Base-by-base conservation (phyloP, 306 rosid genomes). In the Quercus bicolor region DNA sequence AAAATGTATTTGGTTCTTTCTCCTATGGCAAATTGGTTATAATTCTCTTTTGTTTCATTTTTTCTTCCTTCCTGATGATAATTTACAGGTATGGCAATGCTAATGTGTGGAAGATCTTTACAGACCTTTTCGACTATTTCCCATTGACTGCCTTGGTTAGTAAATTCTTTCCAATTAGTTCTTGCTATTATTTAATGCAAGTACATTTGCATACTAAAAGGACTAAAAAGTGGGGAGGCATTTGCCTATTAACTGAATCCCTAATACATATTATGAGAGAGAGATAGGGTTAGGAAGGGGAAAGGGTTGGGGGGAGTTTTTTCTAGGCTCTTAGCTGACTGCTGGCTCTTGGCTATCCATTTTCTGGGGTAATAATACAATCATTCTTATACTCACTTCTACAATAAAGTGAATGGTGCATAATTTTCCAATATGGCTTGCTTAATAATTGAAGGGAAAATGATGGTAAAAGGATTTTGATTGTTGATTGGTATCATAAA, bases 141-240 rank as follows among this genome's bases (percentile, higher is more conserved):
- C 99, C 99, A 6, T 78, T 96, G 91, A 96, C 99, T 43, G 99
- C 99, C 53, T 89, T 96, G 99, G 98, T 96, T 84, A 91, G 99
- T 91, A 77, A 71, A 33, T 34, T 15, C 5, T 53, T 64, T 68
- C 48, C 68, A 26, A 23, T 52, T 77, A 19, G 72, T 72, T 34
- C 64, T 31, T 54, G 26, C 60, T 37, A 45, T 82, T 56, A 6
- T n/a, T 40, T 52, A 37, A 62, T 55, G 78, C 51, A 73, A 60
- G 24, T 64, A 45, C 55, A 53, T 60, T 13, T 65, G 71, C 68
- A 33, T 65, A 8, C 21, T 3, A 0, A 29, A 12, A 33, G 21
- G 33, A 5, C 4, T 6, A 5, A 60, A 59, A 80, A 33, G 5
- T 31, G 37, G 64, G 55, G 64, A 76, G 57, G 71, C 71, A 76